Evolutionary conservation across 495 filamentous ascomycete genomes (phyloP).

Genomic region (Aspergillus taichungensis): DNA sequence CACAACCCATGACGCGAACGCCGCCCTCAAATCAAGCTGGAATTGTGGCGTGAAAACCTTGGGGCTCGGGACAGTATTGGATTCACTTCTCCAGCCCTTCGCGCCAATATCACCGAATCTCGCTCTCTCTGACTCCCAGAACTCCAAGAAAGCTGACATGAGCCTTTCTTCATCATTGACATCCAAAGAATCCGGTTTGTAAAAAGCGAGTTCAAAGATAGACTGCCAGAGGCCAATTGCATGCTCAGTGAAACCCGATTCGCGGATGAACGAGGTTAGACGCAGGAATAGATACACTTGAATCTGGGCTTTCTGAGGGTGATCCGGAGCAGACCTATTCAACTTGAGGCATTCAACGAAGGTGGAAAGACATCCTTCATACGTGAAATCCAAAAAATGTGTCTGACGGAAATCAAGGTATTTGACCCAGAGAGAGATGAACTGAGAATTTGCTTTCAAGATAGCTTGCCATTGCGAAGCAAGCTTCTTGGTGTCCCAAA

Average conservation of each 20-base stretch:
- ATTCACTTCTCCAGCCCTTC: slow-evolving; percentile 53
- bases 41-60: slow-evolving; percentile 9
- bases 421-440: slow-evolving; percentile 58
- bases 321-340: slow-evolving; percentile 19
- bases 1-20: slow-evolving; percentile 49
- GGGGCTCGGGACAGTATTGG: slow-evolving; percentile 9
- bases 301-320: slow-evolving; percentile 29
- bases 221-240: slow-evolving; percentile 78
- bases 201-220: slow-evolving; percentile 64
- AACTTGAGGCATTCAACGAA: slow-evolving; percentile 52
- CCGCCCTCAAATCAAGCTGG: slow-evolving; percentile 15
- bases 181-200: slow-evolving; percentile 31
- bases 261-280: slow-evolving; percentile 60
- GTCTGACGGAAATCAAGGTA: slow-evolving; percentile 72
- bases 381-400: slow-evolving; percentile 57
- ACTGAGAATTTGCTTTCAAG: slow-evolving; percentile 47
- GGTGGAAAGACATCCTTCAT: slow-evolving; percentile 49
- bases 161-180: slow-evolving; percentile 6
- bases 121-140: slow-evolving; percentile 81
- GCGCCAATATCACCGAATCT: slow-evolving; percentile 69
- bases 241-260: slow-evolving; percentile 74
- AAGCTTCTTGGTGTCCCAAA: slow-evolving; percentile 63
- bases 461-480: slow-evolving; percentile 55
- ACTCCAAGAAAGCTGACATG: slow-evolving; percentile 51
- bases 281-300: slow-evolving; percentile 68